phyloP scores from a whole-genome alignment of 352 stramenopile genomes.

The Globisporangium radiosum region DNA sequence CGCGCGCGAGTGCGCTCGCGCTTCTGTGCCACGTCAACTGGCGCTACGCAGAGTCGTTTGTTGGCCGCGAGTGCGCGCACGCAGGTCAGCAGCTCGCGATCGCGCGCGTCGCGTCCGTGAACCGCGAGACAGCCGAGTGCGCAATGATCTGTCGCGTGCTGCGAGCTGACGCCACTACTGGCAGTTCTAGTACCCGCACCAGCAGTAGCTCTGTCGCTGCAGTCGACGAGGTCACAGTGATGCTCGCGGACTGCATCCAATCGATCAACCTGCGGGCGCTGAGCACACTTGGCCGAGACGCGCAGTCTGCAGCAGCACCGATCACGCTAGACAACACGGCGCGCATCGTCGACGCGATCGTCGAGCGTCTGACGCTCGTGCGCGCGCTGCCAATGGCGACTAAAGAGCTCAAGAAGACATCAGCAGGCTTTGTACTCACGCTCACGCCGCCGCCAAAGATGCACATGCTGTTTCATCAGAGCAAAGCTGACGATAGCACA shows the following conservation, averaged over 20 bases:
- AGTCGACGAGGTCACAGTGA: slow-evolving; percentile 1
- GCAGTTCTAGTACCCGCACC: too few species aligned
- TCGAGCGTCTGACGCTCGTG: slow-evolving; percentile 24
- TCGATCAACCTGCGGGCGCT: slow-evolving; percentile 52
- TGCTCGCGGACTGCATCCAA: slow-evolving; percentile 40
- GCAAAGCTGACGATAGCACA: background rate
- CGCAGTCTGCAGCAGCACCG: slow-evolving; percentile 15
- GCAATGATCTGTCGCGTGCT: background rate
- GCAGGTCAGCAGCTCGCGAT: slow-evolving; percentile 31
- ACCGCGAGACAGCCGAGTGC: slow-evolving; percentile 32
- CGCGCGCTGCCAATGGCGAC: slow-evolving; percentile 42
- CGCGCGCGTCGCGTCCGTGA: slow-evolving; percentile 26
- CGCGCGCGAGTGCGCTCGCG: slow-evolving; percentile 33
- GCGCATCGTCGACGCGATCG: slow-evolving; percentile 32
- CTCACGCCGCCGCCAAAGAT: slow-evolving; percentile 39
- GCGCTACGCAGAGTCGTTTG: slow-evolving; percentile 35
- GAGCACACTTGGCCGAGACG: slow-evolving; percentile 18
- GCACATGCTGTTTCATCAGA: slow-evolving; percentile 19
- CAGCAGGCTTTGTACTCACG: slow-evolving; percentile 28
- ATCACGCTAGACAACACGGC: slow-evolving; percentile 34
- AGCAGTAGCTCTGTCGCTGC: background rate
- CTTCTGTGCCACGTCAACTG: slow-evolving; percentile 59
- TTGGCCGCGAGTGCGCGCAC: slow-evolving; percentile 30
- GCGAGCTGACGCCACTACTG: background rate
- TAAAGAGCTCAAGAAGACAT: slow-evolving; percentile 37